Conservation (phyloP, 2,329 filamentous ascomycete species). For the Chaetomiaceae sp. region DNA sequence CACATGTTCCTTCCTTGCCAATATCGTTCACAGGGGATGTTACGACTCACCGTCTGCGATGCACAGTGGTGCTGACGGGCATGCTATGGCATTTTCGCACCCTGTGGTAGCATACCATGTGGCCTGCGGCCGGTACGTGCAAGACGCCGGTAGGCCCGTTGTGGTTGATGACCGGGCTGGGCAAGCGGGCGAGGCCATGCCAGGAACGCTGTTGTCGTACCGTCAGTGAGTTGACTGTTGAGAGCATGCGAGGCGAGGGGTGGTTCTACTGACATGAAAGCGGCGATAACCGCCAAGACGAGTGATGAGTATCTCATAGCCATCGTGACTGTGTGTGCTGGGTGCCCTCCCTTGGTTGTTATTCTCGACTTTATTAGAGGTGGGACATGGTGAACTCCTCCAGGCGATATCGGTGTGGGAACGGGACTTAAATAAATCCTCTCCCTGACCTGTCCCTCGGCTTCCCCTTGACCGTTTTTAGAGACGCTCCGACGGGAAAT, state of each 20-base stretch:
- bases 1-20: too few species aligned
- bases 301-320: neutral
- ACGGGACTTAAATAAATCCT: too few species aligned
- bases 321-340: neutral
- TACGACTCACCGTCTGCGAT: conserved; percentile 17
- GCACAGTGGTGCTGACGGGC: conserved; percentile 12
- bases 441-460: too few species aligned
- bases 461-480: neutral
- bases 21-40: too few species aligned
- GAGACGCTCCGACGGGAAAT: too few species aligned
- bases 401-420: too few species aligned
- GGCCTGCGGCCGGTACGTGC: conserved; percentile 16
- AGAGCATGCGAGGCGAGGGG: neutral
- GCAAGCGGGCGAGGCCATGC: conserved; percentile 12
- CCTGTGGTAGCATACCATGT: conserved; percentile 16
- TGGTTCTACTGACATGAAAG: conserved; percentile 4
- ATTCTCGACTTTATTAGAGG: too few species aligned
- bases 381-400: too few species aligned
- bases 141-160: conserved; percentile 8
- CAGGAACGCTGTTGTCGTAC: neutral
- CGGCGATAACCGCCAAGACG: neutral
- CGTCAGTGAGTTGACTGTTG: neutral
- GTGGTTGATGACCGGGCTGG: neutral
- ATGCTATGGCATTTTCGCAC: conserved; percentile 16
- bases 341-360: too few species aligned